phyloP scores from a whole-genome alignment of 2,329 filamentous ascomycete genomes.

The Exutisphaerella laricina region DNA sequence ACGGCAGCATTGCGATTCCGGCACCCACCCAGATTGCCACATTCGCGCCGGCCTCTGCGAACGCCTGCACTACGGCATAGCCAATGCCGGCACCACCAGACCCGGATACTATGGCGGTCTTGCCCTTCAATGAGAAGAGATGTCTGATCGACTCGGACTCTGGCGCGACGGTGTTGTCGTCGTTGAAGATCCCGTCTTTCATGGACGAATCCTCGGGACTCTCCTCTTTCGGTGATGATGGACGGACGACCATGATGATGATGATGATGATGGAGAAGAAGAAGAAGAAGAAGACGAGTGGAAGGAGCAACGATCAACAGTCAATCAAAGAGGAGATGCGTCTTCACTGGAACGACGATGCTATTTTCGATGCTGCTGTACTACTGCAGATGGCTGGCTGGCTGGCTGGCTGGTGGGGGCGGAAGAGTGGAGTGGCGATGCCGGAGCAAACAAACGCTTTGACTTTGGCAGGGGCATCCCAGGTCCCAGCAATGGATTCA shows the following conservation, averaged over 20 bases:
- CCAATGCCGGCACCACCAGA: slow-evolving; percentile 34
- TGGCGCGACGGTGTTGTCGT: slow-evolving; percentile 34
- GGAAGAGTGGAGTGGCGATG: not conserved
- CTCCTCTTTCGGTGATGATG: slow-evolving; percentile 11
- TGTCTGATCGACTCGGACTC: slow-evolving; percentile 22
- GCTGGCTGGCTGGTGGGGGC: no score
- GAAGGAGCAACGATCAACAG: no score
- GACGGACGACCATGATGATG: slow-evolving; percentile 5
- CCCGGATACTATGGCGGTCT: slow-evolving; percentile 35
- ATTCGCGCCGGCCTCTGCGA: slow-evolving; percentile 39
- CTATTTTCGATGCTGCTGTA: not conserved
- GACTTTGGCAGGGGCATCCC: no score
- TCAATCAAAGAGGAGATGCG: not conserved
- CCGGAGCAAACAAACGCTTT: no score
- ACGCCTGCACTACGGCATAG: slow-evolving; percentile 30
- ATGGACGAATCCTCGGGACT: slow-evolving; percentile 33
- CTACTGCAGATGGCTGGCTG: no score
- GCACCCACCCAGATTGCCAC: slow-evolving; percentile 39
- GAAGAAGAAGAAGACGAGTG: not conserved
- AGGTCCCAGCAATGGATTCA: no score
- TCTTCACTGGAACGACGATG: not conserved
- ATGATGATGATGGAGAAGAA: not conserved
- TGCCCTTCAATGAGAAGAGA: slow-evolving; percentile 33
- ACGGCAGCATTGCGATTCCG: not conserved
- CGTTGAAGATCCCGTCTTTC: slow-evolving; percentile 33